Evolutionary conservation across 352 stramenopile genomes (phyloP).

Genomic region (Phytophthora citrophthora): DNA sequence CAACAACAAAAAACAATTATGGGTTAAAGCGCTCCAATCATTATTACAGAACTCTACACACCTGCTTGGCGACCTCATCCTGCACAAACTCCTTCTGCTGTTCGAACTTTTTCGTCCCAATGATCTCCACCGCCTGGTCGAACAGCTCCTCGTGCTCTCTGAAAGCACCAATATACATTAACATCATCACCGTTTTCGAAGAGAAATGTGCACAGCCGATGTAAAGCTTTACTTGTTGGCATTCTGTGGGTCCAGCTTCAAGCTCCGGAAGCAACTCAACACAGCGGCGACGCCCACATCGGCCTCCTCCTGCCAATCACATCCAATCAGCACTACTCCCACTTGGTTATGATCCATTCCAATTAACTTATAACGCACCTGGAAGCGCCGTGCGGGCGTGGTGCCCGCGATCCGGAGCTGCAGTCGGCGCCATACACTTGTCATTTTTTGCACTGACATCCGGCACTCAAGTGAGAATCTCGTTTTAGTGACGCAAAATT

Average conservation of each 20-base stretch:
- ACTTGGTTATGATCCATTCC: neutral
- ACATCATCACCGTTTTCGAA: neutral
- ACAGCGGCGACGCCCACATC: constrained; percentile 82
- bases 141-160: constrained; percentile 81
- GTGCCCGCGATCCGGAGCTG: constrained; percentile 82
- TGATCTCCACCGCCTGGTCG: constrained; percentile 67
- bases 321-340: constrained; percentile 1
- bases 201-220: neutral
- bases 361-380: constrained; percentile 39
- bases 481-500: constrained; percentile 15
- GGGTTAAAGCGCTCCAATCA: neutral
- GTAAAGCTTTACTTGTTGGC: constrained; percentile 43
- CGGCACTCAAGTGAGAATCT: too few species aligned
- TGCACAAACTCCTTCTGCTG: constrained; percentile 84
- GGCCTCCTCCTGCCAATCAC: constrained; percentile 66
- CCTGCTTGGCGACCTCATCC: constrained; percentile 63
- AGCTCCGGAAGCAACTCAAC: constrained; percentile 76
- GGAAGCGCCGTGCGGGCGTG: constrained; percentile 81
- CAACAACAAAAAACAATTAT: neutral
- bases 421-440: constrained; percentile 70
- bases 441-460: constrained; percentile 42
- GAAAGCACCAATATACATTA: constrained; percentile 4
- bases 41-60: constrained; percentile 11
- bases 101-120: constrained; percentile 83
- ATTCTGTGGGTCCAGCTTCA: constrained; percentile 60